Conservation (phyloP, 768 basidiomycete species). For the Leccinum incarnatum region DNA sequence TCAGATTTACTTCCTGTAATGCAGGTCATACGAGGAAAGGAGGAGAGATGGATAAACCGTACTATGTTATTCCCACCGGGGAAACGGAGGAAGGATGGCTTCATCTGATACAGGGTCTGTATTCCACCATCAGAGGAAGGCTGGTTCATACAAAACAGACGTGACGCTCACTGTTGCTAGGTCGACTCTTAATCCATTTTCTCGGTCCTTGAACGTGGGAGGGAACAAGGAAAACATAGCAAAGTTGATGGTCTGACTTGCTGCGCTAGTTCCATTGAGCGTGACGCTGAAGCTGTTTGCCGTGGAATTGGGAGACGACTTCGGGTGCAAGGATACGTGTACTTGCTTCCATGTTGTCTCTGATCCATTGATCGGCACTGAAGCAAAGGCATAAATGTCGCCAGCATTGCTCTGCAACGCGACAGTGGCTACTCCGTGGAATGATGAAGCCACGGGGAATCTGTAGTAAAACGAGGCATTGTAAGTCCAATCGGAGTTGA, state of each 20-base stretch:
- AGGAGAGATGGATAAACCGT: conserved; percentile 9
- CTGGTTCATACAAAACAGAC: not conserved
- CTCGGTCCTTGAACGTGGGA: conserved; percentile 58
- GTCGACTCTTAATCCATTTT: conserved; percentile 61
- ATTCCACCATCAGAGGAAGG: not conserved
- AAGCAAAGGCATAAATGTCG: conserved; percentile 39
- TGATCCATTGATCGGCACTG: conserved; percentile 38
- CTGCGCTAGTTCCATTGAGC: conserved; percentile 40
- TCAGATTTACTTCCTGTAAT: conserved; percentile 39
- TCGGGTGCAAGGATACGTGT: conserved; percentile 41
- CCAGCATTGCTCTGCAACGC: conserved; percentile 47
- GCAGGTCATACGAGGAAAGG: conserved; percentile 19
- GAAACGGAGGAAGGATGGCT: conserved; percentile 61
- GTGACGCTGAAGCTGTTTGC: conserved; percentile 55
- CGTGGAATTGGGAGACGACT: conserved; percentile 37
- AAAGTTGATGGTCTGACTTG: conserved; percentile 50
- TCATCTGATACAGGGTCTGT: conserved; percentile 52
- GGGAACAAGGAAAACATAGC: conserved; percentile 65
- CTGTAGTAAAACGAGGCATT: conserved; percentile 59
- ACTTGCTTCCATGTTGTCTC: conserved; percentile 53
- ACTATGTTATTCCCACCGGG: conserved; percentile 70
- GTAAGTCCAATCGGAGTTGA: conserved; percentile 51
- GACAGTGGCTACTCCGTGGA: conserved; percentile 40
- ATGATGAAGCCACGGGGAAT: conserved; percentile 44
- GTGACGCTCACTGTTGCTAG: conserved; percentile 45